phyloP scores from a whole-genome alignment of 2,329 filamentous ascomycete genomes.

The Xylaria arbuscula region DNA sequence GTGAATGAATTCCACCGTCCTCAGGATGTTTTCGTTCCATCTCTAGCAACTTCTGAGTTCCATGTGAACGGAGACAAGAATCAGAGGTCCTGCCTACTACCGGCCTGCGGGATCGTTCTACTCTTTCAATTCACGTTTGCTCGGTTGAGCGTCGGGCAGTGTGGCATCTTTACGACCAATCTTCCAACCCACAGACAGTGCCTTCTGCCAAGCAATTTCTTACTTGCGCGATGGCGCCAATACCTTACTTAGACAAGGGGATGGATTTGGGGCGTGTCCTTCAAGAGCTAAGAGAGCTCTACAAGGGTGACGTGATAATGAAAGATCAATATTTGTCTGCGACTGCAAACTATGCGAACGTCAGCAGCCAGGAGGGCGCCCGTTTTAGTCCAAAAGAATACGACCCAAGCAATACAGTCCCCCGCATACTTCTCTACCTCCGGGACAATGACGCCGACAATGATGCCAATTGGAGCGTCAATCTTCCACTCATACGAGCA shows the following conservation, averaged over 20 bases:
- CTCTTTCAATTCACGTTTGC: slow-evolving; percentile 25
- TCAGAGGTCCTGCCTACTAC: slow-evolving; percentile 21
- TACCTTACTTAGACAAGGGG: slow-evolving; percentile 8
- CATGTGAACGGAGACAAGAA: slow-evolving; percentile 42
- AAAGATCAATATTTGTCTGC: neutral
- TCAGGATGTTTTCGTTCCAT: slow-evolving; percentile 43
- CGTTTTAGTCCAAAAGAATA: slow-evolving; percentile 45
- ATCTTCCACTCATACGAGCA: slow-evolving; percentile 47
- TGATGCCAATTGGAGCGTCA: slow-evolving; percentile 46
- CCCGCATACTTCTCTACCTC: slow-evolving; percentile 58
- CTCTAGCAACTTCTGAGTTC: slow-evolving; percentile 39
- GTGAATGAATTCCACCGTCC: slow-evolving; percentile 26
- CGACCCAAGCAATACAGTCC: slow-evolving; percentile 52
- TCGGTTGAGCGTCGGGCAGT: slow-evolving; percentile 17
- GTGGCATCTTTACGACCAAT: slow-evolving; percentile 7
- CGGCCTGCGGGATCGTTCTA: slow-evolving; percentile 27
- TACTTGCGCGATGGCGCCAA: slow-evolving; percentile 29
- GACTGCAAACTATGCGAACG: neutral
- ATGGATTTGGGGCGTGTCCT: neutral
- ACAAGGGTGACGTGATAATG: slow-evolving; percentile 9
- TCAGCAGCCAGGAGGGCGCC: neutral
- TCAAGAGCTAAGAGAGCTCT: slow-evolving; percentile 27
- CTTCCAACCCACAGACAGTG: slow-evolving; percentile 6
- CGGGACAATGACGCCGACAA: slow-evolving; percentile 60
- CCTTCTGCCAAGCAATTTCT: slow-evolving; percentile 3